Conservation (phyloP, 441 rosid genomes). For the Capsella rubella region DNA sequence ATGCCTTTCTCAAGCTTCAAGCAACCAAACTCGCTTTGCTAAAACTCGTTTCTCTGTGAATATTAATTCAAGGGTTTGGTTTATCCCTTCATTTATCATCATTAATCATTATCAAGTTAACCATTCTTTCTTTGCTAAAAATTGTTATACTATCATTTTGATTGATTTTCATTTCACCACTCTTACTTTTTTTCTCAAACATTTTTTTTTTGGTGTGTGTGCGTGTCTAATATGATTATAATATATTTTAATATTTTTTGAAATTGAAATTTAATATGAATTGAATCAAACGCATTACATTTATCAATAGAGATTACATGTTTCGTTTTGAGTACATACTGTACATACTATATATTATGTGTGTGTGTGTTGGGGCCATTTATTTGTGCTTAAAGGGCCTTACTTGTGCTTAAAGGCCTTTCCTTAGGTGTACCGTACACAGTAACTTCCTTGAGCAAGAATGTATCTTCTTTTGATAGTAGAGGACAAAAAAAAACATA, state of each 20-base stretch:
- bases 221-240: background rate
- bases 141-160: background rate
- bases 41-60: slow-evolving; percentile 30
- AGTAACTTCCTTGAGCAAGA: background rate
- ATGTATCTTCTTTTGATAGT: background rate
- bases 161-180: slow-evolving; percentile 6
- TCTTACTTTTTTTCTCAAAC: background rate
- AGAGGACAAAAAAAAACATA: background rate
- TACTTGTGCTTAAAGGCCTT: background rate
- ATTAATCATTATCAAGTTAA: background rate
- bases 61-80: slow-evolving; percentile 24
- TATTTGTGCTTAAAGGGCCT: background rate
- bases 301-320: background rate
- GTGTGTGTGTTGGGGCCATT: background rate
- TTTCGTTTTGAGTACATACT: background rate
- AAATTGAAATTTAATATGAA: background rate
- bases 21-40: slow-evolving; percentile 40
- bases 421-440: background rate
- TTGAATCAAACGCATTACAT: background rate
- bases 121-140: too few species aligned
- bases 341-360: too few species aligned
- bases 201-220: background rate
- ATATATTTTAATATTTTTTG: background rate
- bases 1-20: slow-evolving; percentile 45
- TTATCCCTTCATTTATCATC: slow-evolving; percentile 6